Percentiles rank a stretch among this genome's conserved stretches.
Evolutionary conservation across 2,329 filamentous ascomycete genomes (phyloP).

Genomic region (Myriangium duriaei): DNA sequence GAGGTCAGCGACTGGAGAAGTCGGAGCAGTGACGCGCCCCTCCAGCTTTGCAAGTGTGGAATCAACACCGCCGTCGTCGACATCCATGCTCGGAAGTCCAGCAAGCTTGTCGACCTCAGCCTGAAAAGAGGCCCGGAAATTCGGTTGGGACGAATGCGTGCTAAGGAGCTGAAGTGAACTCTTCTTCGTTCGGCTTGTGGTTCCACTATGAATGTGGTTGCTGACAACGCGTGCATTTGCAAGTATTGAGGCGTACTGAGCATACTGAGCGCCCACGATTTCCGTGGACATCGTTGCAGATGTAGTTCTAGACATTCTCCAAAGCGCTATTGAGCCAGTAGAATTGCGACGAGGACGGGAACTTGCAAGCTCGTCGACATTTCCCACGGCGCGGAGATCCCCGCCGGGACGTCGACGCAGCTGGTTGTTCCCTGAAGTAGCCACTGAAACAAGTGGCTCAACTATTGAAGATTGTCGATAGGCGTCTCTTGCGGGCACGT

Average conservation of each 20-base stretch:
- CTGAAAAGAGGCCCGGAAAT: conserved; percentile 62
- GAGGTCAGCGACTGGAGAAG: neutral
- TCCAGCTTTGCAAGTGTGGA: conserved; percentile 87
- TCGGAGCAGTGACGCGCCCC: conserved; percentile 41
- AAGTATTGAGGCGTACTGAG: conserved; percentile 5
- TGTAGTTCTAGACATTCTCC: conserved; percentile 6
- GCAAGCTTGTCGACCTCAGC: conserved; percentile 77
- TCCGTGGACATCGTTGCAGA: conserved; percentile 9
- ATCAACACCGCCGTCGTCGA: conserved; percentile 67
- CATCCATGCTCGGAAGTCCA: conserved; percentile 75
- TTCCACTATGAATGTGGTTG: conserved; percentile 3
- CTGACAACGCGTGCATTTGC: conserved; percentile 6
- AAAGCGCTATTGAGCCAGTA: conserved; percentile 25
- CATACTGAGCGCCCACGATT: conserved; percentile 4
- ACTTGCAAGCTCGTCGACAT: conserved; percentile 33
- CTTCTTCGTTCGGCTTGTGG: conserved; percentile 1
- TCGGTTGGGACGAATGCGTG: conserved; percentile 44
- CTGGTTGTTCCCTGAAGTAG: conserved; percentile 21
- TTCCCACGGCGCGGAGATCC: conserved; percentile 34
- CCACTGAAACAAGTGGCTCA: conserved; percentile 1
- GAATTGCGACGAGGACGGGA: conserved; percentile 33
- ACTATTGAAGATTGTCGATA: conserved; percentile 7
- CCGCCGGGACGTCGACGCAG: conserved; percentile 37
- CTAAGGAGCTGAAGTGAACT: conserved; percentile 24
- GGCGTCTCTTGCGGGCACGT: neutral